Evolutionary conservation across 2,329 filamentous ascomycete genomes (phyloP).

Genomic region (Simplicillium aogashimaense): DNA sequence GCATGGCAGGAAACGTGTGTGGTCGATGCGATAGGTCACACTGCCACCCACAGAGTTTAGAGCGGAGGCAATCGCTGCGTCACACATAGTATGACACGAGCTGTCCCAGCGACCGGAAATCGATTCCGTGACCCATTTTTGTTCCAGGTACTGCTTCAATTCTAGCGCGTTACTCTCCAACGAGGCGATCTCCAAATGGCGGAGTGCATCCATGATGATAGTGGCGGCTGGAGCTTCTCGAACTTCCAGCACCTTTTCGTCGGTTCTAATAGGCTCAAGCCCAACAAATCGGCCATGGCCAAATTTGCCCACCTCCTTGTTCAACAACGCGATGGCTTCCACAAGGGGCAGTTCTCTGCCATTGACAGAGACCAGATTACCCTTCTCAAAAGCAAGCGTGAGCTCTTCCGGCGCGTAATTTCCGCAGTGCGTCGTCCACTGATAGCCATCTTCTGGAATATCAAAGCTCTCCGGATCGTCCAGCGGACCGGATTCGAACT

Average conservation of each 20-base stretch:
- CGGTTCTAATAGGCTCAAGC: slow-evolving; percentile 3
- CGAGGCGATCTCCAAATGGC: slow-evolving; percentile 3
- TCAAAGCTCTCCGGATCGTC: slow-evolving; percentile 3
- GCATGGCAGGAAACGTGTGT: slow-evolving; percentile 3
- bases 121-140: slow-evolving; percentile 3
- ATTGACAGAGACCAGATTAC: slow-evolving; percentile 3
- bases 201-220: slow-evolving; percentile 5
- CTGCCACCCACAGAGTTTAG: slow-evolving; percentile 2
- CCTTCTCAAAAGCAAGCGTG: slow-evolving; percentile 3
- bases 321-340: slow-evolving; percentile 2
- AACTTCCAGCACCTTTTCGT: slow-evolving; percentile 3
- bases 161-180: slow-evolving; percentile 3
- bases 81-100: slow-evolving; percentile 5
- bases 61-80: slow-evolving; percentile 2
- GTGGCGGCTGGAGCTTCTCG: slow-evolving; percentile 3
- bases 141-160: slow-evolving; percentile 3
- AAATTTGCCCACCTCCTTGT: slow-evolving; percentile 3
- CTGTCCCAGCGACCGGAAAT: slow-evolving; percentile 3
- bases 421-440: slow-evolving; percentile 1
- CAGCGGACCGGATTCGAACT: slow-evolving; percentile 2
- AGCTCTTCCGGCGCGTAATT: background rate
- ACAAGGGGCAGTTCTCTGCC: slow-evolving; percentile 1
- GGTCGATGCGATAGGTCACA: slow-evolving; percentile 2
- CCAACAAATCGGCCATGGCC: slow-evolving; percentile 4
- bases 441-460: slow-evolving; percentile 3